Evolutionary conservation across 148 eudicot species (phyloP).

Genomic region (Simmondsia chinensis): DNA sequence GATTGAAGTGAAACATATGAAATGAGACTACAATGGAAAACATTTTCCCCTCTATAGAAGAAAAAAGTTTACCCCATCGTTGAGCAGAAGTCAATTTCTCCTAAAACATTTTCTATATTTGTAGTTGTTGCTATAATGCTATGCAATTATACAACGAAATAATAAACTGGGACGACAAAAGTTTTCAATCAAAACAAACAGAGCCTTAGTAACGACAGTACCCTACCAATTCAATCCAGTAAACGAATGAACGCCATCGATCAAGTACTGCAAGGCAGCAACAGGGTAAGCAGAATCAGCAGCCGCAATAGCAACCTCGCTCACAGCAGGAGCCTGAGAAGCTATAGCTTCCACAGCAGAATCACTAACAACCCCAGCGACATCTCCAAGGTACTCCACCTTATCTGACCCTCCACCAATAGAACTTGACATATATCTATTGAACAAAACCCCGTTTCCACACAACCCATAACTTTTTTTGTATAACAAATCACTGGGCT

Average conservation of each 20-base stretch:
- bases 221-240: slow-evolving; percentile 68
- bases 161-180: too few species aligned
- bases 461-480: slow-evolving; percentile 12
- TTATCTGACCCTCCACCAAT: slow-evolving; percentile 31
- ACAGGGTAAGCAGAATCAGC: slow-evolving; percentile 82
- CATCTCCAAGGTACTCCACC: slow-evolving; percentile 34
- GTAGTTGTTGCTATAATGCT: too few species aligned
- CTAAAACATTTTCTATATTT: too few species aligned
- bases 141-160: too few species aligned
- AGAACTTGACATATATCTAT: slow-evolving; percentile 50
- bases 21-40: too few species aligned
- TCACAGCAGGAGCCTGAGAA: slow-evolving; percentile 38
- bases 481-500: slow-evolving; percentile 10
- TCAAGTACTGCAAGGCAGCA: slow-evolving; percentile 69
- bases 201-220: not conserved
- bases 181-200: not conserved
- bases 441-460: slow-evolving; percentile 13
- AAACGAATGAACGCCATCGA: slow-evolving; percentile 54
- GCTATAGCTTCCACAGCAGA: slow-evolving; percentile 32
- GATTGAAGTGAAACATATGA: too few species aligned
- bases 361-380: slow-evolving; percentile 40
- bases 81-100: too few species aligned
- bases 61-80: too few species aligned
- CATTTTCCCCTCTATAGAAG: too few species aligned
- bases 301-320: slow-evolving; percentile 80